A percentile compares a stretch with the other conserved stretches of the same genome.
Evolutionary conservation across 73 alveolate species (phyloP).

Genomic region (Breviolum minutum): DNA sequence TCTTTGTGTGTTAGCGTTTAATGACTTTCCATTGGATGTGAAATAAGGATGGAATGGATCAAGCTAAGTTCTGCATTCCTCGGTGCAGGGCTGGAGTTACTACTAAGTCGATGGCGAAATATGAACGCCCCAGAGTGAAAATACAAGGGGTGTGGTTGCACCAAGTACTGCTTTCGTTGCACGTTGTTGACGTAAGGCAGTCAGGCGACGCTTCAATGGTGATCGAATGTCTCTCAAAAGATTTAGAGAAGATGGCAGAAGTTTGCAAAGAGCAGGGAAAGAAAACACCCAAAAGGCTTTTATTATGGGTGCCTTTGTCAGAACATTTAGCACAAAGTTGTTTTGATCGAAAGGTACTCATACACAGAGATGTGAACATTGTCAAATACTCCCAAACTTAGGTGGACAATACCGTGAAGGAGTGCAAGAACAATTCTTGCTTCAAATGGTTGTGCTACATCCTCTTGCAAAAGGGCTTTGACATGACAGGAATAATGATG

Average conservation of each 20-base stretch:
- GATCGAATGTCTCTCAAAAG: background rate
- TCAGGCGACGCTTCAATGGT: background rate
- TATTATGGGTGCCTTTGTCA: background rate
- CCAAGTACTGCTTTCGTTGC: background rate
- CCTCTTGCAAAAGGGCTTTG: background rate
- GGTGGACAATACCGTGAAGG: slow-evolving; percentile 15
- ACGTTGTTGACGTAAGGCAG: background rate
- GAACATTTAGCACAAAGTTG: too few species aligned
- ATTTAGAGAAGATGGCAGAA: background rate
- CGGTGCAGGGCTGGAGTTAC: background rate
- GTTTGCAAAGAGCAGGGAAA: background rate
- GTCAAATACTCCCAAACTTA: too few species aligned
- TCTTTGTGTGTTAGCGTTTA: too few species aligned
- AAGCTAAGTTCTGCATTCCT: background rate
- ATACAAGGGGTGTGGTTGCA: background rate
- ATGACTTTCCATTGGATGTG: too few species aligned
- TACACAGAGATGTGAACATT: too few species aligned
- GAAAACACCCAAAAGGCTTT: background rate
- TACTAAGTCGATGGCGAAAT: background rate
- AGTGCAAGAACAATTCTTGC: background rate
- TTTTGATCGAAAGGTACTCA: too few species aligned
- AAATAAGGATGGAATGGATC: slow-evolving; percentile 27
- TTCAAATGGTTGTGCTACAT: background rate
- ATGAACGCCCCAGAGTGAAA: background rate
- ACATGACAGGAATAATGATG: background rate